These are phyloP conservation scores for Phaseolus lunatus DNA, from an alignment of 306 rosid genomes.

Conservation along the genomic window DNA sequence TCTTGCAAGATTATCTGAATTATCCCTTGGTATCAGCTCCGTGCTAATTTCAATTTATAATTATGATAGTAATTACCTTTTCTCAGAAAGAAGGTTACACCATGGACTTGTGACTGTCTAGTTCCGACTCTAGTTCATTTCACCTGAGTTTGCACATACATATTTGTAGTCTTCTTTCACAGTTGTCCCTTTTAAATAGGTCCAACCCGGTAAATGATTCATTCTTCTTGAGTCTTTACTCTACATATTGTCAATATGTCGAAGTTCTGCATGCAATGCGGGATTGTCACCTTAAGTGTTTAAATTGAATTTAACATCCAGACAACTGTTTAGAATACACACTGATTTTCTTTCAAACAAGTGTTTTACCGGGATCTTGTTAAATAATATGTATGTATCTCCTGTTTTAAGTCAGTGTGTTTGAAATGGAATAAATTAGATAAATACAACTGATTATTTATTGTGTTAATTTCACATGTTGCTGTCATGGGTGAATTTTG, in stretches of 20 bases:
- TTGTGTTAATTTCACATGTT: not conserved
- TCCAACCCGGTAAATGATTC: slow-evolving; percentile 1
- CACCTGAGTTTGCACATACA: not conserved
- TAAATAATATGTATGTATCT: not conserved
- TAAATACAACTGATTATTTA: slow-evolving; percentile 10
- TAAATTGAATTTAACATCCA: slow-evolving; percentile 21
- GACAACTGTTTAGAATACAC: slow-evolving; percentile 6
- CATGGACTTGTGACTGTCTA: slow-evolving; percentile 17
- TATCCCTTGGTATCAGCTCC: not conserved
- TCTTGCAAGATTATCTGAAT: slow-evolving; percentile 8
- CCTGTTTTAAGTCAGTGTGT: slow-evolving; percentile 8
- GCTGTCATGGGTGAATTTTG: slow-evolving; percentile 6
- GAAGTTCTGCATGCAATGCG: not conserved
- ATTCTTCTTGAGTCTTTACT: not conserved
- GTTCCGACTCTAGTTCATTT: not conserved
- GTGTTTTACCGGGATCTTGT: slow-evolving; percentile 5
- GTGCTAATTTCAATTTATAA: not conserved
- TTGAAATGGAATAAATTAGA: not conserved
- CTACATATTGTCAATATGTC: not conserved
- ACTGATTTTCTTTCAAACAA: not conserved
- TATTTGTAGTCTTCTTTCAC: not conserved
- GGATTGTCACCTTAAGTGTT: not conserved
- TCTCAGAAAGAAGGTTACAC: not conserved
- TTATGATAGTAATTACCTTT: not conserved
- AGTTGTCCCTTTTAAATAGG: not conserved